These are phyloP conservation scores for Ceriops zippeliana DNA, from an alignment of 345 rosid species.

Conservation along the genomic window DNA sequence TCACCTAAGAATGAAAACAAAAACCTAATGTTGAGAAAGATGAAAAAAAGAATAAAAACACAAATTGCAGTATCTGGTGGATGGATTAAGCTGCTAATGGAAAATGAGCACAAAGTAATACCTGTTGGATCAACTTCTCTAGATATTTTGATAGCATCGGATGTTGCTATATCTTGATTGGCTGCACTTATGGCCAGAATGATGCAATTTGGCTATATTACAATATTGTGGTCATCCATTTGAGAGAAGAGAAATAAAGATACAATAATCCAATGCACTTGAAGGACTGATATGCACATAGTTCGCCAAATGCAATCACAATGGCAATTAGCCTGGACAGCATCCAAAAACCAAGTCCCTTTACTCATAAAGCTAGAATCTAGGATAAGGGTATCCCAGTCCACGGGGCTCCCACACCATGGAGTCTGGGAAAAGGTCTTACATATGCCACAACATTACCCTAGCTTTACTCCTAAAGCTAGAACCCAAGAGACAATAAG, in stretches of 20 bases:
- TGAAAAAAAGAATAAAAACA: background rate
- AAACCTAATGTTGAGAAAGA: background rate
- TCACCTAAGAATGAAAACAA: constrained; percentile 14
- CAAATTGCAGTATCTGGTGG: background rate
- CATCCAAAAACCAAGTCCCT: too few species aligned
- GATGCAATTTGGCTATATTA: constrained; percentile 49
- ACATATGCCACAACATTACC: too few species aligned
- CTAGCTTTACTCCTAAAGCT: too few species aligned
- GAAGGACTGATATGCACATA: too few species aligned
- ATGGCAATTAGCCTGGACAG: too few species aligned
- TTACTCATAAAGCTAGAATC: too few species aligned
- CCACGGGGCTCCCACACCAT: too few species aligned
- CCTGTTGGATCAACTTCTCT: constrained; percentile 65
- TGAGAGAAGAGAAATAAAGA: background rate
- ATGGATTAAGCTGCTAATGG: background rate
- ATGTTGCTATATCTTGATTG: constrained; percentile 71
- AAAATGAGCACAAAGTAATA: constrained; percentile 11
- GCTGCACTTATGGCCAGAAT: constrained; percentile 71
- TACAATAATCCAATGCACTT: too few species aligned
- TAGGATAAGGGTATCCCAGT: too few species aligned
- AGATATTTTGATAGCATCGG: constrained; percentile 70
- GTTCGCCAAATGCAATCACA: too few species aligned
- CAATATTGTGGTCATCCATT: constrained; percentile 5
- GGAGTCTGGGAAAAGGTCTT: too few species aligned
- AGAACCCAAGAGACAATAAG: too few species aligned